Evolutionary conservation across 495 filamentous ascomycete species (phyloP).

Genomic region (Daldinia caldariorum): DNA sequence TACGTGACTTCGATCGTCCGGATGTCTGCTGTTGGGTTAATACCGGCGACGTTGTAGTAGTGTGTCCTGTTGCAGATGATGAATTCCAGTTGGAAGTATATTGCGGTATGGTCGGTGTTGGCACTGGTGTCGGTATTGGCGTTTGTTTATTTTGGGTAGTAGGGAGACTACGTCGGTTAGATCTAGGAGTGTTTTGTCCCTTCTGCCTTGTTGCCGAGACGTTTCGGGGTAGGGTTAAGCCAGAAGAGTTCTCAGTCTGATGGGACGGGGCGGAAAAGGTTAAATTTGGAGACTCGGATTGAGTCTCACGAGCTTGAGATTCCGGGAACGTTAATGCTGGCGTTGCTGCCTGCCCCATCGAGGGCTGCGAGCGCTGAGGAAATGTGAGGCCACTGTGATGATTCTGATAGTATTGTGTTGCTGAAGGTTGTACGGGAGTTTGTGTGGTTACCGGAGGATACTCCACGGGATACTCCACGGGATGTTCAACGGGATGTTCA

Average conservation of each 20-base stretch:
- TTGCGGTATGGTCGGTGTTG: slow-evolving; percentile 28
- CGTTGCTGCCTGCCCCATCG: slow-evolving; percentile 20
- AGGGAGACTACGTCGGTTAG: slow-evolving; percentile 42
- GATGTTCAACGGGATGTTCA: slow-evolving; percentile 32
- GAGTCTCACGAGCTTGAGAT: slow-evolving; percentile 26
- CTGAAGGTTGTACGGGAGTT: slow-evolving; percentile 10
- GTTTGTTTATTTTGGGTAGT: slow-evolving; percentile 36
- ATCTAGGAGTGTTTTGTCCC: slow-evolving; percentile 12
- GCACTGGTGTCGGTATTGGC: slow-evolving; percentile 30
- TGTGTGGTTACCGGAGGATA: slow-evolving; percentile 21
- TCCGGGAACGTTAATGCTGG: slow-evolving; percentile 39
- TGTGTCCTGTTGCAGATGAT: slow-evolving; percentile 26
- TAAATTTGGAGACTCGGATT: slow-evolving; percentile 17
- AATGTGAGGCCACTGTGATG: slow-evolving; percentile 26
- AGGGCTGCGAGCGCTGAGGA: slow-evolving; percentile 22
- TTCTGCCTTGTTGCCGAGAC: slow-evolving; percentile 18
- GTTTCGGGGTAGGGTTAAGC: slow-evolving; percentile 10
- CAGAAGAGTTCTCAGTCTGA: slow-evolving; percentile 15
- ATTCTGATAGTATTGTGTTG: slow-evolving; percentile 35
- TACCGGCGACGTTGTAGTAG: slow-evolving; percentile 29
- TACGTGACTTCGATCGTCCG: slow-evolving; percentile 38
- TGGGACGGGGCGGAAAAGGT: slow-evolving; percentile 24
- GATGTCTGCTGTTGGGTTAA: slow-evolving; percentile 26
- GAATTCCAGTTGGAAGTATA: slow-evolving; percentile 34
- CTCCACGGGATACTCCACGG: slow-evolving; percentile 30